Conservation (phyloP, 306 rosid species). For the Sicyos baderoa region DNA sequence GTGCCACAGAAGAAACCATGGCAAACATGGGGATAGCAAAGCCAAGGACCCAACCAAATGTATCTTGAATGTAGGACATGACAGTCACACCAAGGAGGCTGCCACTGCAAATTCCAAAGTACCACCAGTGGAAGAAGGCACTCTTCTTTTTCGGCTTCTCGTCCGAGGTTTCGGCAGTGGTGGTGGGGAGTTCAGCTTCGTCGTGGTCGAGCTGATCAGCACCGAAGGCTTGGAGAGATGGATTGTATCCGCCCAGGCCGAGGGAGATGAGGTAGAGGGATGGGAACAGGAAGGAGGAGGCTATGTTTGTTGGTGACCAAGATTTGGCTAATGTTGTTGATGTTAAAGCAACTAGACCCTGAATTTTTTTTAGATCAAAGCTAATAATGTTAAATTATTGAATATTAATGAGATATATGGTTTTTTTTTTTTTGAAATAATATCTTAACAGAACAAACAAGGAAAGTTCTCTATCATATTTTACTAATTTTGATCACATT, state of each 20-base stretch:
- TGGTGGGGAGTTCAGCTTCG: conserved; percentile 18
- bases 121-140: conserved; percentile 75
- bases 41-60: conserved; percentile 80
- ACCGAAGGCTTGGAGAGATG: conserved; percentile 52
- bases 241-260: conserved; percentile 86
- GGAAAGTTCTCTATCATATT: too few relatives aligned
- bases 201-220: conserved; percentile 56
- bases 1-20: conserved; percentile 44
- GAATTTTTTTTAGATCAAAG: not conserved
- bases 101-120: conserved; percentile 80
- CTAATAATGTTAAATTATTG: too few relatives aligned
- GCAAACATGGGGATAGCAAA: conserved; percentile 73
- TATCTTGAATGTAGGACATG: conserved; percentile 92
- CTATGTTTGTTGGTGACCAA: conserved; percentile 41
- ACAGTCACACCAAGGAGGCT: conserved; percentile 72
- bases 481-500: too few relatives aligned
- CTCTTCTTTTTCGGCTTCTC: conserved; percentile 39
- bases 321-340: conserved; percentile 55
- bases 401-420: too few relatives aligned
- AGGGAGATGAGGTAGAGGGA: conserved; percentile 74
- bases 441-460: too few relatives aligned
- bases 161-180: conserved; percentile 20
- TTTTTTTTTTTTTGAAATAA: too few relatives aligned
- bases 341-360: conserved; percentile 88
- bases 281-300: conserved; percentile 52